phyloP scores from a whole-genome alignment of 805 yeast genomes.

The Metschnikowia peoriensis region DNA sequence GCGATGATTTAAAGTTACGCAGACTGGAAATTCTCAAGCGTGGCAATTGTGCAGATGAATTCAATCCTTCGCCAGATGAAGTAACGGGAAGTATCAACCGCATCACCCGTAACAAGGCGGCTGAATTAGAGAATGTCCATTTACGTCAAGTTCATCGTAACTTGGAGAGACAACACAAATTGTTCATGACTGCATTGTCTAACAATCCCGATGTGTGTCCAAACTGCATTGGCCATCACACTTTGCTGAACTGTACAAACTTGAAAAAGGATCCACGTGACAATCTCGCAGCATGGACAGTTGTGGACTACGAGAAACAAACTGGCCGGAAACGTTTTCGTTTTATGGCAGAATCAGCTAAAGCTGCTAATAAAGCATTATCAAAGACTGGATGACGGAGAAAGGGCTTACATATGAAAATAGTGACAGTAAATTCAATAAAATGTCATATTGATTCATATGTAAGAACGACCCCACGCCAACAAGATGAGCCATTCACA shows the following conservation, averaged over 20 bases:
- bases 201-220: conserved; percentile 1
- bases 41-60: not conserved
- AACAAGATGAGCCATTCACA: no score
- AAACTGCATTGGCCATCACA: not conserved
- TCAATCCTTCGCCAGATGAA: not conserved
- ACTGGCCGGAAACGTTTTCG: not conserved
- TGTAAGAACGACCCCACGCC: no score
- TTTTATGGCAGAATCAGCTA: not conserved
- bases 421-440: no score
- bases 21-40: no score
- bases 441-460: no score
- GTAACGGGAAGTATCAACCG: not conserved
- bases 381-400: no score
- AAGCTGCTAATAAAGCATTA: not conserved
- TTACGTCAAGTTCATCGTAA: not conserved
- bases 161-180: not conserved
- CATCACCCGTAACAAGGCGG: not conserved
- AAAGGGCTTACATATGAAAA: no score
- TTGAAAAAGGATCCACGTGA: not conserved
- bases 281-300: not conserved
- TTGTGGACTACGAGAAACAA: not conserved
- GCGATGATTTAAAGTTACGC: no score
- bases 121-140: not conserved
- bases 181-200: not conserved
- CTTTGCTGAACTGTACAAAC: not conserved